Conservation (phyloP, 1,139 yeast genomes). For the Yamadazyma buinensis region DNA sequence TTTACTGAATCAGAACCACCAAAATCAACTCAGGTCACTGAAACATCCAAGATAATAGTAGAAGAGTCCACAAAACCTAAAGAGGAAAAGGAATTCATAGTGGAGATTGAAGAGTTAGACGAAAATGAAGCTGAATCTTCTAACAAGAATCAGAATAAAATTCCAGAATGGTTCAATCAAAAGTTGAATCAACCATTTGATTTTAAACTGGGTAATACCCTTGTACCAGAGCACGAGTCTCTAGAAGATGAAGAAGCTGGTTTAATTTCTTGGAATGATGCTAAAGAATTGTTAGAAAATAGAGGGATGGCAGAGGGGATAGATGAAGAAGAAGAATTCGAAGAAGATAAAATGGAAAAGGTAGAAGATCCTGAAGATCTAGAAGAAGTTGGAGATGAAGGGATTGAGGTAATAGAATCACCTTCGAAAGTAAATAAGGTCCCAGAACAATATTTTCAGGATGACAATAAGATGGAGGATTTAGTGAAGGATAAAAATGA, state of each 20-base stretch:
- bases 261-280: conserved; percentile 46
- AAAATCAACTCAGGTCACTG: not conserved
- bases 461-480: not conserved
- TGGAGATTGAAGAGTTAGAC: conserved; percentile 9
- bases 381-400: not conserved
- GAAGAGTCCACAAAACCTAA: not conserved
- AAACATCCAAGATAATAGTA: not conserved
- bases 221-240: not conserved
- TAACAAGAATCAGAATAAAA: conserved; percentile 2
- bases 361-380: not conserved
- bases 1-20: not conserved
- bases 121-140: conserved; percentile 10
- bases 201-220: conserved; percentile 5
- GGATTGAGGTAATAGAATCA: not conserved
- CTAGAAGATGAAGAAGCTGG: conserved; percentile 47
- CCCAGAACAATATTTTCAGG: not conserved
- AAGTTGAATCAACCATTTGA: conserved; percentile 10
- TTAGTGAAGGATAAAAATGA: conserved; percentile 4
- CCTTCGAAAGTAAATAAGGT: conserved; percentile 6
- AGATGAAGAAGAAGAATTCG: conserved; percentile 11
- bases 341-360: not conserved
- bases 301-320: too few relatives aligned
- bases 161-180: conserved; percentile 35
- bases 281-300: conserved; percentile 23
- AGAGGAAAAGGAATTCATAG: conserved; percentile 5